Evolutionary conservation across 805 yeast species (phyloP).

Genomic region (Lipomyces sp.): DNA sequence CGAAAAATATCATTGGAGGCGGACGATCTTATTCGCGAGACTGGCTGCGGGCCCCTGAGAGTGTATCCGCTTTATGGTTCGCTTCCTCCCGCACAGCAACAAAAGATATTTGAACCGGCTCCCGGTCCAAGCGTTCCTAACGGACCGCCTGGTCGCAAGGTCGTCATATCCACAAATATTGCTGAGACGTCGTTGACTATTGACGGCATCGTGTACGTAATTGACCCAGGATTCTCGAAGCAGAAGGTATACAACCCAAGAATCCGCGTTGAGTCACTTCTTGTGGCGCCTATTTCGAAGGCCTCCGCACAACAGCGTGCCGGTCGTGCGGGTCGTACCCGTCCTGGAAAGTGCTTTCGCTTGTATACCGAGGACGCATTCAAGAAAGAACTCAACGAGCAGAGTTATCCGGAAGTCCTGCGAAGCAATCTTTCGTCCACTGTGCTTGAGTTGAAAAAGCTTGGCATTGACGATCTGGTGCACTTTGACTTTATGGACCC

Average conservation of each 20-base stretch:
- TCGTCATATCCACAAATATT: slow-evolving; percentile 87
- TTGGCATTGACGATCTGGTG: slow-evolving; percentile 92
- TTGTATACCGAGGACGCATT: slow-evolving; percentile 95
- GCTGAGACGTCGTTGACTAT: slow-evolving; percentile 98
- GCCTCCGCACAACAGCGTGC: slow-evolving; percentile 98
- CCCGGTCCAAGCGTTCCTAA: slow-evolving; percentile 66
- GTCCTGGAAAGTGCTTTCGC: slow-evolving; percentile 97
- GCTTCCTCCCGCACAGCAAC: slow-evolving; percentile 93
- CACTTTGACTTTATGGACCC: slow-evolving; percentile 99
- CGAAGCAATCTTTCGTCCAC: slow-evolving; percentile 88
- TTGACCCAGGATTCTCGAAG: slow-evolving; percentile 95
- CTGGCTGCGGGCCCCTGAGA: slow-evolving; percentile 79
- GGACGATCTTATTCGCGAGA: slow-evolving; percentile 84
- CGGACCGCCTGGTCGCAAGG: slow-evolving; percentile 93
- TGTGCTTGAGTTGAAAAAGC: slow-evolving; percentile 85
- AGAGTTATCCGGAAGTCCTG: slow-evolving; percentile 92
- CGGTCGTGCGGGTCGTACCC: slow-evolving; percentile 99
- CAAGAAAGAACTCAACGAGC: slow-evolving; percentile 88
- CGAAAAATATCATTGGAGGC: slow-evolving; percentile 82
- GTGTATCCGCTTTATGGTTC: slow-evolving; percentile 97
- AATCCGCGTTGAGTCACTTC: slow-evolving; percentile 87
- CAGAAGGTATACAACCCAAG: slow-evolving; percentile 96
- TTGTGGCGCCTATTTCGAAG: slow-evolving; percentile 94
- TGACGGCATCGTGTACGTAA: slow-evolving; percentile 95
- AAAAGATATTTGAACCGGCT: slow-evolving; percentile 88